These are phyloP conservation scores for Plasmodium malariae DNA, from an alignment of 169 alveolate species.

Conservation along the genomic window DNA sequence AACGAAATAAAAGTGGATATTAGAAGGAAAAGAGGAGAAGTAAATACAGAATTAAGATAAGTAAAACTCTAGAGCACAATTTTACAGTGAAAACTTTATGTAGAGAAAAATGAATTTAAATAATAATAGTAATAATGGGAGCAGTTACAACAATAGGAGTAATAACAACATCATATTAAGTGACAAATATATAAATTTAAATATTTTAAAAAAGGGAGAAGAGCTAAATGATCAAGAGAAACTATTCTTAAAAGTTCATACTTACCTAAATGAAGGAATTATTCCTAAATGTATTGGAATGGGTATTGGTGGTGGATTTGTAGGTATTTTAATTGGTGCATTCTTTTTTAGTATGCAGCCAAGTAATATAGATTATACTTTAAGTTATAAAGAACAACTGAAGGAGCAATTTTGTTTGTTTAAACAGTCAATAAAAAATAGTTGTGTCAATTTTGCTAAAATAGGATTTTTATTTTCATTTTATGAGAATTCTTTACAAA, in stretches of 20 bases:
- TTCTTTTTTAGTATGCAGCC: constrained; percentile 74
- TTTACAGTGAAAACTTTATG: no score
- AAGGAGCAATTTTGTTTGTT: constrained; percentile 63
- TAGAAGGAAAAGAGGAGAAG: no score
- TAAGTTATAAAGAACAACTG: constrained; percentile 55
- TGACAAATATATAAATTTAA: constrained; percentile 64
- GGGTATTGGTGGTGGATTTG: constrained; percentile 75
- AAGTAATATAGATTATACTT: constrained; percentile 59
- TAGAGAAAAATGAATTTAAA: constrained; percentile 33
- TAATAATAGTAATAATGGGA: constrained; percentile 24
- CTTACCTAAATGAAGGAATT: constrained; percentile 66
- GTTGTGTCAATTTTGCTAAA: constrained; percentile 62
- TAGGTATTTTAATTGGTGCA: constrained; percentile 50
- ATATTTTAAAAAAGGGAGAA: constrained; percentile 69
- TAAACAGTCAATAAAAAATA: constrained; percentile 59
- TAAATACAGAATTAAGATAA: no score
- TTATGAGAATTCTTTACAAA: constrained; percentile 49
- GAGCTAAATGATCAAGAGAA: constrained; percentile 58
- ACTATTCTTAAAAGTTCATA: constrained; percentile 54
- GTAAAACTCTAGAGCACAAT: no score
- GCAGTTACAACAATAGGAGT: constrained; percentile 19
- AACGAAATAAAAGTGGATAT: no score
- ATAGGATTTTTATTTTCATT: constrained; percentile 43
- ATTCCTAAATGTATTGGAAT: constrained; percentile 71
- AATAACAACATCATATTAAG: constrained; percentile 23